A percentile compares a stretch with the other conserved stretches of the same genome.
These are phyloP conservation scores for Phytopythium boreale DNA, from an alignment of 352 stramenopile genomes.

Conservation along the genomic window DNA sequence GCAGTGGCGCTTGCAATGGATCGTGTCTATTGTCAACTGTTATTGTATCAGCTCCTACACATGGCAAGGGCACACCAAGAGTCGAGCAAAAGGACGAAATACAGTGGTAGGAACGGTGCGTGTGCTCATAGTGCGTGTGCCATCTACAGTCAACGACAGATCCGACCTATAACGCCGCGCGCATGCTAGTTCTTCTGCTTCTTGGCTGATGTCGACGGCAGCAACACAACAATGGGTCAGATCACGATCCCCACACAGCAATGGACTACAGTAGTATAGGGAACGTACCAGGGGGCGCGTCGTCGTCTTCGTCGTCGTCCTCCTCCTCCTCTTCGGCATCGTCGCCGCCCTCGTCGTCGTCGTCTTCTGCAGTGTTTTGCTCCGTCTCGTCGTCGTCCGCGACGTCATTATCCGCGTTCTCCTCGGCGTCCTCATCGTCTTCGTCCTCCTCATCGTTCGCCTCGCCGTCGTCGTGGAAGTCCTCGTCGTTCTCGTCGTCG, in stretches of 20 bases:
- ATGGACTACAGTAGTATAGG: too few relatives aligned
- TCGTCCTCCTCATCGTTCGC: conserved; percentile 42
- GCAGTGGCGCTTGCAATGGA: neutral
- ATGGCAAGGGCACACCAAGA: neutral
- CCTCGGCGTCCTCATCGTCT: conserved; percentile 31
- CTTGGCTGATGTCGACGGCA: conserved; percentile 32
- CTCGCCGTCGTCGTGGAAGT: conserved; percentile 24
- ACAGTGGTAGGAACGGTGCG: neutral
- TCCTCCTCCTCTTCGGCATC: conserved; percentile 22
- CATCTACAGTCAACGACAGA: neutral
- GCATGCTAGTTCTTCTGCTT: conserved; percentile 58
- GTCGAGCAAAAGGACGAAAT: neutral
- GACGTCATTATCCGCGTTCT: conserved; percentile 17
- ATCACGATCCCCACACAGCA: neutral
- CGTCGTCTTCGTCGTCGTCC: conserved; percentile 30
- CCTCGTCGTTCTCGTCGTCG: conserved; percentile 40
- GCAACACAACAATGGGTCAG: conserved; percentile 5
- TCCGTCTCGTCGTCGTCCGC: conserved; percentile 15
- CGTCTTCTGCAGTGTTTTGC: conserved; percentile 22
- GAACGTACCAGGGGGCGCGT: conserved; percentile 38
- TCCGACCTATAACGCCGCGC: neutral
- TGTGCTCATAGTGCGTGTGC: neutral
- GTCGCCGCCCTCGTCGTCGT: conserved; percentile 34
- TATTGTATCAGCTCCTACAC: neutral
- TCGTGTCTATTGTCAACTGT: neutral